Conservation (phyloP, 23 red algal genomes). For the Gracilaria caudata region DNA sequence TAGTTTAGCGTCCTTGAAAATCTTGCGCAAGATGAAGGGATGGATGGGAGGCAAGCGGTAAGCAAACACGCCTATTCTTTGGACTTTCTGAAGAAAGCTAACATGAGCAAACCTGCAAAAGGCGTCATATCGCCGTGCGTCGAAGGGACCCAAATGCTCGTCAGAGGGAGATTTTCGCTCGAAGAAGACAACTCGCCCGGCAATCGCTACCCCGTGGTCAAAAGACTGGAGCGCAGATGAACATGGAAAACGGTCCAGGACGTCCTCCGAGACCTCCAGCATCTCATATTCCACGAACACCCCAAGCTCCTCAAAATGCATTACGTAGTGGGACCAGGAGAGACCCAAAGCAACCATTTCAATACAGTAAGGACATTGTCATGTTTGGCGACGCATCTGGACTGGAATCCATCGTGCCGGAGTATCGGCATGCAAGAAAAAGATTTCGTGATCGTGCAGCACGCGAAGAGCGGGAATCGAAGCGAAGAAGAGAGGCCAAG, state of each 20-base stretch:
- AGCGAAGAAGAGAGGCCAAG: background rate
- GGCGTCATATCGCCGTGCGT: slow-evolving; percentile 9
- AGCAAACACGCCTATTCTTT: background rate
- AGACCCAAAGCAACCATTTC: background rate
- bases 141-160: slow-evolving; percentile 14
- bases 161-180: background rate
- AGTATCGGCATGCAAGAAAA: slow-evolving; percentile 19
- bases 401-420: slow-evolving; percentile 7
- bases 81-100: background rate
- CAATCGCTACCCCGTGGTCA: background rate
- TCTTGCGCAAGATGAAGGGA: background rate
- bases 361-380: background rate
- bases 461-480: background rate
- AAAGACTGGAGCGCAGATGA: background rate
- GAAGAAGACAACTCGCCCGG: slow-evolving; percentile 17
- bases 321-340: background rate
- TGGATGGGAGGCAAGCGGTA: slow-evolving; percentile 42
- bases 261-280: background rate
- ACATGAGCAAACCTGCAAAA: background rate
- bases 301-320: background rate
- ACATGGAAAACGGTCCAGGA: background rate
- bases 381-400: slow-evolving; percentile 4
- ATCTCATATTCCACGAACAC: background rate
- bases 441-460: background rate
- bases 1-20: background rate